Conservation (phyloP, 257 asterid species). For the Mitragyna speciosa region DNA sequence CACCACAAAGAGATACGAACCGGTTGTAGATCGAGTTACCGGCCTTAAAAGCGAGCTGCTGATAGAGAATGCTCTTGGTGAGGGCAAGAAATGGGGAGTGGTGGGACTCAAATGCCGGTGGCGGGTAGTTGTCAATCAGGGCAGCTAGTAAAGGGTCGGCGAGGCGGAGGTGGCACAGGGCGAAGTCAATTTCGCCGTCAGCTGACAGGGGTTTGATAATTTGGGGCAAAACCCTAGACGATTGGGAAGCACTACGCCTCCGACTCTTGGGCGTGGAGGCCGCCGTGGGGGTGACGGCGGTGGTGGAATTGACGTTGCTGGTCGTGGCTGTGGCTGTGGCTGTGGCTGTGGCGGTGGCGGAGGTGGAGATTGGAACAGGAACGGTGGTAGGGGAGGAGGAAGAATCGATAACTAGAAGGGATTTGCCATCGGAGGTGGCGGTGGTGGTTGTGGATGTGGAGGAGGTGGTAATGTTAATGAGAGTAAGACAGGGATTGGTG, state of each 20-base stretch:
- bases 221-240: constrained; percentile 56
- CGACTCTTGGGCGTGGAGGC: constrained; percentile 43
- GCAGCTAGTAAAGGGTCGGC: constrained; percentile 65
- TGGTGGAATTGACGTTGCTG: constrained; percentile 14
- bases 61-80: constrained; percentile 76
- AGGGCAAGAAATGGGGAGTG: constrained; percentile 71
- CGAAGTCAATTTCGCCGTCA: constrained; percentile 61
- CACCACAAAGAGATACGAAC: constrained; percentile 76
- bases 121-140: constrained; percentile 54
- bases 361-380: constrained; percentile 21
- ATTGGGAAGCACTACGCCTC: constrained; percentile 54
- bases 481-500: background rate
- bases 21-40: constrained; percentile 78
- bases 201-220: constrained; percentile 65
- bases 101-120: constrained; percentile 63
- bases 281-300: constrained; percentile 17
- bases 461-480: constrained; percentile 58
- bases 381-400: constrained; percentile 29
- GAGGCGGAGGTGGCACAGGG: constrained; percentile 59
- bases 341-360: constrained; percentile 18
- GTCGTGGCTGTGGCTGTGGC: constrained; percentile 10
- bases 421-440: constrained; percentile 17
- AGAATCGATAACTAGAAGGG: constrained; percentile 26
- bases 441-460: constrained; percentile 13
- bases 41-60: constrained; percentile 86